phyloP scores from a whole-genome alignment of 768 basidiomycete species.

The Coprinellus micaceus region DNA sequence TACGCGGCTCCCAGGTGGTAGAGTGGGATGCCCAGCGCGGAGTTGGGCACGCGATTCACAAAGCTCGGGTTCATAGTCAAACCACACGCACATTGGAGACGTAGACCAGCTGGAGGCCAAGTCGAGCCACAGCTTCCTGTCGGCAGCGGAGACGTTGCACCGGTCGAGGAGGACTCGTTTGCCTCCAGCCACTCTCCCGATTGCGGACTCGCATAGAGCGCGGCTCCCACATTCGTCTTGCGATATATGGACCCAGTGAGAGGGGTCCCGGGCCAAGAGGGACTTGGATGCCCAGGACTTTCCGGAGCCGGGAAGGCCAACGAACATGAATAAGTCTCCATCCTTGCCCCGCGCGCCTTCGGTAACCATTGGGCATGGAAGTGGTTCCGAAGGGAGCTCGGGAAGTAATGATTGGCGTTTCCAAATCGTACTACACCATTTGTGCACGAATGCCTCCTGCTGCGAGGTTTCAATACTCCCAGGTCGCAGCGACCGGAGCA shows the following conservation, averaged over 20 bases:
- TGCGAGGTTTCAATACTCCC: conserved; percentile 54
- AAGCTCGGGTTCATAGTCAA: conserved; percentile 48
- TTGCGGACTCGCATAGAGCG: conserved; percentile 44
- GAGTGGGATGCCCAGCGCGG: conserved; percentile 55
- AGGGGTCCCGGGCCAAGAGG: conserved; percentile 41
- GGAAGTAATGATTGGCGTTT: conserved; percentile 51
- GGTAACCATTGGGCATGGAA: conserved; percentile 42
- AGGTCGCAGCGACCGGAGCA: conserved; percentile 48
- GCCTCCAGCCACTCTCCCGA: conserved; percentile 37
- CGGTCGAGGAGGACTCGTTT: conserved; percentile 49
- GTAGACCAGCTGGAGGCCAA: conserved; percentile 46
- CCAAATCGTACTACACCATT: conserved; percentile 58
- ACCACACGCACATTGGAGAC: conserved; percentile 48
- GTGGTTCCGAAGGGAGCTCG: conserved; percentile 47
- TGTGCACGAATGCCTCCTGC: conserved; percentile 56
- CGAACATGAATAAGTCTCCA: conserved; percentile 48
- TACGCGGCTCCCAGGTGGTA: conserved; percentile 53
- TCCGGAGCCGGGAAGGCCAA: conserved; percentile 60
- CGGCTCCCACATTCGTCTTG: conserved; percentile 57
- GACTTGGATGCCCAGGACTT: conserved; percentile 55
- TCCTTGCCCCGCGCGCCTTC: conserved; percentile 35
- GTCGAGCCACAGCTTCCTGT: conserved; percentile 47
- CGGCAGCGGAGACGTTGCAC: conserved; percentile 47
- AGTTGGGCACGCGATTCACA: conserved; percentile 54
- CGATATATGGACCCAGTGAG: conserved; percentile 44